These are phyloP conservation scores for Fusarium papillatum DNA, from an alignment of 2,329 filamentous ascomycete species.

Conservation along the genomic window DNA sequence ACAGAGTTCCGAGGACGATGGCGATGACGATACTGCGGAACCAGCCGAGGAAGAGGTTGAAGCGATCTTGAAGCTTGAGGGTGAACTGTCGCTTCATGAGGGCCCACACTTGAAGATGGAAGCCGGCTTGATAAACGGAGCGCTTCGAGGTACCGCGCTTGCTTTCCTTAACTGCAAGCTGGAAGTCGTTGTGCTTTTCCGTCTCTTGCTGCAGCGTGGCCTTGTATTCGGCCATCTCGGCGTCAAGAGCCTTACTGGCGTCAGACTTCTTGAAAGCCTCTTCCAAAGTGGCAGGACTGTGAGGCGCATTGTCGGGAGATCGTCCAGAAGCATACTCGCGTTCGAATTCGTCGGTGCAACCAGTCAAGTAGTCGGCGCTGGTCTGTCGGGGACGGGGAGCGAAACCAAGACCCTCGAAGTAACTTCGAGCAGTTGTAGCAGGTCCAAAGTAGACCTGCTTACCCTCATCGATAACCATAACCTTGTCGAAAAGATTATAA, in stretches of 20 bases:
- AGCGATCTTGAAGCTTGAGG: conserved; percentile 88
- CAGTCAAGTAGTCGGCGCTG: conserved; percentile 85
- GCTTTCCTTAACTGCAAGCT: conserved; percentile 79
- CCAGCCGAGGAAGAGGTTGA: conserved; percentile 83
- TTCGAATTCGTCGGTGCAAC: conserved; percentile 88
- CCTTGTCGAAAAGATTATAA: conserved; percentile 85
- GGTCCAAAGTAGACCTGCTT: conserved; percentile 84
- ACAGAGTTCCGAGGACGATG: conserved; percentile 85
- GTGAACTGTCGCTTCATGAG: conserved; percentile 87
- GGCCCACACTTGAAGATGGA: conserved; percentile 86
- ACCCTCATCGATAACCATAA: conserved; percentile 84
- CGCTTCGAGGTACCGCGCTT: conserved; percentile 82
- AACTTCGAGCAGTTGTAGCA: conserved; percentile 73
- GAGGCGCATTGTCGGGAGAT: conserved; percentile 75
- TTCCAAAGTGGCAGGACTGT: conserved; percentile 75
- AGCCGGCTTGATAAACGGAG: conserved; percentile 87
- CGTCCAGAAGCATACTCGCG: conserved; percentile 80
- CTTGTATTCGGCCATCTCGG: conserved; percentile 80
- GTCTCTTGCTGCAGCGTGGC: conserved; percentile 73
- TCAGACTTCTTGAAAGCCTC: conserved; percentile 78
- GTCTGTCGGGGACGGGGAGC: conserved; percentile 82
- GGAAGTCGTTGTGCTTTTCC: conserved; percentile 81
- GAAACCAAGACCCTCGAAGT: conserved; percentile 85
- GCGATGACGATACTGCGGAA: conserved; percentile 77
- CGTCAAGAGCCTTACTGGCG: conserved; percentile 67